Conservation (phyloP, 2,329 filamentous ascomycete species). For the Diaporthe caulivora region DNA sequence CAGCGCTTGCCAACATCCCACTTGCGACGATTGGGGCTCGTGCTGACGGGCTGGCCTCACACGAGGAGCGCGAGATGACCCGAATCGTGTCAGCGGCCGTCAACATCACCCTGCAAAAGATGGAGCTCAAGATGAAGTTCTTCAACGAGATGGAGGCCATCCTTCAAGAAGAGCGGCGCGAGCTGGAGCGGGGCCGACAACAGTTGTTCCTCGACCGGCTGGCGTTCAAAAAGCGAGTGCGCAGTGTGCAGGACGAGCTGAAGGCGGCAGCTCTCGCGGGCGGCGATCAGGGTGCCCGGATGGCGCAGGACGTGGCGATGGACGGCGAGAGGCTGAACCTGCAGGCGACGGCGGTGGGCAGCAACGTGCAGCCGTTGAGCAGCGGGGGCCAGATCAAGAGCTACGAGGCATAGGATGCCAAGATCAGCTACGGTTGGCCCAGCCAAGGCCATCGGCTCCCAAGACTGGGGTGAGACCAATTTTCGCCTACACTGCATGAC, state of each 20-base stretch:
- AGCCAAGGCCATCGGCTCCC: neutral
- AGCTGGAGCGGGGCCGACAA: constrained; percentile 91
- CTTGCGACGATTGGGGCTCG: constrained; percentile 89
- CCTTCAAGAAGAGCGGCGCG: constrained; percentile 89
- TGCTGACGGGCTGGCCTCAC: constrained; percentile 88
- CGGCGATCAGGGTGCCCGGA: constrained; percentile 62
- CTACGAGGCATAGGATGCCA: constrained; percentile 61
- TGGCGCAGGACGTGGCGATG: constrained; percentile 60
- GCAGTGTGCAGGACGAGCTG: constrained; percentile 84
- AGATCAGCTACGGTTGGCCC: neutral
- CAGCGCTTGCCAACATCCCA: constrained; percentile 79
- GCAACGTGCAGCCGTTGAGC: constrained; percentile 66
- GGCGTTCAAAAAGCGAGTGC: constrained; percentile 88
- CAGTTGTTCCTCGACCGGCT: constrained; percentile 94
- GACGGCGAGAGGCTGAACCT: constrained; percentile 68
- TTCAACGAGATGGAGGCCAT: constrained; percentile 97
- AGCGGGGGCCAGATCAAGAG: constrained; percentile 68
- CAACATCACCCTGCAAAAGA: constrained; percentile 94
- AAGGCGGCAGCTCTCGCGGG: constrained; percentile 63
- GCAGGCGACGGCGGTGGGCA: constrained; percentile 57
- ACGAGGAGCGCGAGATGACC: constrained; percentile 97
- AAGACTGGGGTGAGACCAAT: neutral
- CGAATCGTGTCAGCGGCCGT: constrained; percentile 91
- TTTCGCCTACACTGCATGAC: neutral
- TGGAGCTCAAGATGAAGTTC: constrained; percentile 94